phyloP scores from a whole-genome alignment of 2,329 filamentous ascomycete genomes.

The Cryphonectria parasitica region DNA sequence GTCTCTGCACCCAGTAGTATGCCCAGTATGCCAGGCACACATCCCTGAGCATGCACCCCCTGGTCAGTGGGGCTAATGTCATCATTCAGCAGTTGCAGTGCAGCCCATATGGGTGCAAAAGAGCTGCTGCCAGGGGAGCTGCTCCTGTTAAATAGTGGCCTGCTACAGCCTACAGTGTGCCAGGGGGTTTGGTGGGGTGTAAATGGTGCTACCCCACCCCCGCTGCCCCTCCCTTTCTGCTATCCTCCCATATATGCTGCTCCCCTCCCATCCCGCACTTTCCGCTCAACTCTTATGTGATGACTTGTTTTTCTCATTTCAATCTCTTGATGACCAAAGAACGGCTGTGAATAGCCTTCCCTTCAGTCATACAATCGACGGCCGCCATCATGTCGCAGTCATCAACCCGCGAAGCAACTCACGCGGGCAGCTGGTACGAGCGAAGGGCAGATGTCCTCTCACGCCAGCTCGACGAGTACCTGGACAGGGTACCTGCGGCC shows the following conservation, averaged over 20 bases:
- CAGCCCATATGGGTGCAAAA: not conserved
- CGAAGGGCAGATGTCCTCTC: conserved; percentile 62
- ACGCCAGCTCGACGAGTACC: conserved; percentile 72
- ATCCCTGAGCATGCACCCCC: not conserved
- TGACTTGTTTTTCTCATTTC: not conserved
- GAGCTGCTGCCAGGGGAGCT: no score
- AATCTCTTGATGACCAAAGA: not conserved
- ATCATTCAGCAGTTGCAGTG: conserved; percentile 11
- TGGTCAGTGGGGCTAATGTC: conserved; percentile 9
- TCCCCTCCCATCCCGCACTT: not conserved
- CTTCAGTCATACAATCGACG: not conserved
- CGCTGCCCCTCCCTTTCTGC: not conserved
- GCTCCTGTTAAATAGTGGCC: not conserved
- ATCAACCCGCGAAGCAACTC: conserved; percentile 60
- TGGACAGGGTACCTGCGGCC: conserved; percentile 70
- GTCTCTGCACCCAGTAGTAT: not conserved
- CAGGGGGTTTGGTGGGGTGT: not conserved
- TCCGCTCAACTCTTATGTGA: not conserved
- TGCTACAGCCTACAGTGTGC: not conserved
- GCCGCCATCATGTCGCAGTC: conserved; percentile 35
- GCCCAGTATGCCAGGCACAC: not conserved
- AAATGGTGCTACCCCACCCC: not conserved
- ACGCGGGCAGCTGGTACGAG: conserved; percentile 90
- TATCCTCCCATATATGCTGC: no score
- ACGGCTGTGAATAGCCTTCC: not conserved